Evolutionary conservation across 2,329 filamentous ascomycete genomes (phyloP).

Genomic region (Alternaria solani): DNA sequence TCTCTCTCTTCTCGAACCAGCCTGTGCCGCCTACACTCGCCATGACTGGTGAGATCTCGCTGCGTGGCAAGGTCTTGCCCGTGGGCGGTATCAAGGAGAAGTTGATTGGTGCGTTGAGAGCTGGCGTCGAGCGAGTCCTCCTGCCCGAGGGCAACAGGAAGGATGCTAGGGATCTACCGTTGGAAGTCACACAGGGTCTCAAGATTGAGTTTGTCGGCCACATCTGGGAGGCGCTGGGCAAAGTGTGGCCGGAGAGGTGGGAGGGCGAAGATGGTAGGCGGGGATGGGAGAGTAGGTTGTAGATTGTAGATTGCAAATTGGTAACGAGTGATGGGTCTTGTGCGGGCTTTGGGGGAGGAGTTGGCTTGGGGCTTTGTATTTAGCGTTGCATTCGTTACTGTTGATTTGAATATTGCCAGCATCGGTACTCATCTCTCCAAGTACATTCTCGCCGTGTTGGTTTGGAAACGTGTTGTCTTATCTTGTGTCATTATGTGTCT

Average conservation of each 20-base stretch:
- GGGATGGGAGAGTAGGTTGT: constrained; percentile 78
- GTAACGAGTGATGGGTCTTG: not conserved
- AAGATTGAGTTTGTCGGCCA: constrained; percentile 92
- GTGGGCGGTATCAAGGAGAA: constrained; percentile 99
- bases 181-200: constrained; percentile 85
- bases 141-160: constrained; percentile 89
- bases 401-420: not conserved
- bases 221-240: constrained; percentile 91
- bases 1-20: constrained; percentile 87
- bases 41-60: constrained; percentile 85
- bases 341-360: not conserved
- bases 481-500: not conserved
- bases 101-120: constrained; percentile 89
- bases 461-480: not conserved
- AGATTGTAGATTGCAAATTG: constrained; percentile 60
- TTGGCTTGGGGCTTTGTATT: constrained; percentile 1
- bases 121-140: constrained; percentile 92
- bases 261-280: constrained; percentile 69
- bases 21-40: constrained; percentile 89
- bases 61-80: constrained; percentile 88
- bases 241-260: constrained; percentile 93
- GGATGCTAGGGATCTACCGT: constrained; percentile 87
- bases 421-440: not conserved
- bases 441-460: not conserved
- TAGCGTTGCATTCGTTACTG: constrained; percentile 8